Evolutionary conservation across 805 yeast genomes (phyloP).

Genomic region (Zygotorulaspora sp.): DNA sequence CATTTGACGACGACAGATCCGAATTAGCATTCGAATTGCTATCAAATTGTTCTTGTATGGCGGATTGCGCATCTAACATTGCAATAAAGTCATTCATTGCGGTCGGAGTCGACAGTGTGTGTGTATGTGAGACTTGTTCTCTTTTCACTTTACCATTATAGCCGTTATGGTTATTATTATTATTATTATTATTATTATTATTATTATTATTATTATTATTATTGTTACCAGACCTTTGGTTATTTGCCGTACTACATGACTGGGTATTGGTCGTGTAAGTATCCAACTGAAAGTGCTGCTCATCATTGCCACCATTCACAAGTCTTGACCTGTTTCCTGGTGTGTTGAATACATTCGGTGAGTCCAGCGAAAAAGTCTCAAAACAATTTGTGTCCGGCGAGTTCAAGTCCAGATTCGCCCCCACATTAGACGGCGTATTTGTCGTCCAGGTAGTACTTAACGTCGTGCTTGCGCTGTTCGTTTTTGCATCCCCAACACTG

Average conservation of each 20-base stretch:
- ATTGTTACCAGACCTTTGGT: neutral
- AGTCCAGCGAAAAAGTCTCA: constrained; percentile 7
- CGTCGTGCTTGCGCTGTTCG: constrained; percentile 6
- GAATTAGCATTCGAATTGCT: constrained; percentile 11
- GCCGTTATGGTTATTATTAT: too few relatives aligned
- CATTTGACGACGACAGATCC: constrained; percentile 8
- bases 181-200: too few relatives aligned
- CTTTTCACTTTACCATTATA: neutral
- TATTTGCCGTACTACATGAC: constrained; percentile 1
- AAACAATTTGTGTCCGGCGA: constrained; percentile 11
- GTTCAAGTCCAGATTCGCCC: constrained; percentile 5
- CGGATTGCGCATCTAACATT: constrained; percentile 22
- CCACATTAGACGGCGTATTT: constrained; percentile 4
- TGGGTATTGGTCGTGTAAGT: neutral
- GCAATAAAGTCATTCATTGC: constrained; percentile 29
- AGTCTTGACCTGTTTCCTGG: neutral
- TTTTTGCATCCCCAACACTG: neutral
- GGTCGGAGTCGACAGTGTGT: constrained; percentile 20
- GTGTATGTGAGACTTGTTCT: constrained; percentile 4
- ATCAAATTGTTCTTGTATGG: constrained; percentile 10
- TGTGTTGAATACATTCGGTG: constrained; percentile 2
- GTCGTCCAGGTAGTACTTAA: constrained; percentile 7
- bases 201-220: too few relatives aligned
- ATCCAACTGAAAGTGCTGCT: constrained; percentile 4
- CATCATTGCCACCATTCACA: constrained; percentile 1